phyloP scores from a whole-genome alignment of 139 green algal species.

The Chlamydomonas asymmetrica region DNA sequence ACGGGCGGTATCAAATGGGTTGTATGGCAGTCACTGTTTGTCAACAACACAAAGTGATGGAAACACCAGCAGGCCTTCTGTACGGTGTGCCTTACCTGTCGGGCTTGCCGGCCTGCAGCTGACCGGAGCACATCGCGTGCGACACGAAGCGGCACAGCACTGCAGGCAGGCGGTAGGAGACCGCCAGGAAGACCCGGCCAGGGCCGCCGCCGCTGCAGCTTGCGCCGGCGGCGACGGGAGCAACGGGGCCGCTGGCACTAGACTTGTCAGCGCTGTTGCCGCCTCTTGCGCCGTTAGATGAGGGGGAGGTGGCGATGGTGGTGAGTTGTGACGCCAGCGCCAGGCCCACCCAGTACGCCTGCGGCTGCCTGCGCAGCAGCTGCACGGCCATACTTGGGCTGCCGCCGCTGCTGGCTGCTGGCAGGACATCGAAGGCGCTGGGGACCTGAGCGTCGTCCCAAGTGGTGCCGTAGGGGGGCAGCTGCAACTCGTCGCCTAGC shows the following conservation, averaged over 20 bases:
- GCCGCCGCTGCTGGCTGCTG: background rate
- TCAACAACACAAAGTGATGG: too few relatives aligned
- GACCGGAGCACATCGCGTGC: background rate
- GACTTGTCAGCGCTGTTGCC: background rate
- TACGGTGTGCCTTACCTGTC: too few relatives aligned
- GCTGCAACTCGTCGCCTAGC: constrained; percentile 22
- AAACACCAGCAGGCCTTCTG: too few relatives aligned
- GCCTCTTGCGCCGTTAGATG: background rate
- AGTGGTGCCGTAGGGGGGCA: constrained; percentile 21
- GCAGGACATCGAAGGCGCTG: constrained; percentile 2
- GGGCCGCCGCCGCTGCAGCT: background rate
- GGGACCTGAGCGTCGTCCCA: constrained; percentile 9
- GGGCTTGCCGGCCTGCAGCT: background rate
- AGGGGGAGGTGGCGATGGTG: background rate
- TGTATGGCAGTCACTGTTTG: too few relatives aligned
- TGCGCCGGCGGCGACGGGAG: background rate
- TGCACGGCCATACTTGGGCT: background rate
- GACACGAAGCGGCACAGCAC: constrained; percentile 13
- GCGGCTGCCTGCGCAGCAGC: background rate
- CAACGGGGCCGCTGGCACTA: too few relatives aligned
- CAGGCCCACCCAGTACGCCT: background rate
- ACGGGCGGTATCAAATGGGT: too few relatives aligned
- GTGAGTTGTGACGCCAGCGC: background rate
- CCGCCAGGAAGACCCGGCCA: constrained; percentile 4
- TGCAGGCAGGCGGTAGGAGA: constrained; percentile 22